phyloP scores from a whole-genome alignment of 2,329 filamentous ascomycete species.

The Calonectria pseudoturangicola region DNA sequence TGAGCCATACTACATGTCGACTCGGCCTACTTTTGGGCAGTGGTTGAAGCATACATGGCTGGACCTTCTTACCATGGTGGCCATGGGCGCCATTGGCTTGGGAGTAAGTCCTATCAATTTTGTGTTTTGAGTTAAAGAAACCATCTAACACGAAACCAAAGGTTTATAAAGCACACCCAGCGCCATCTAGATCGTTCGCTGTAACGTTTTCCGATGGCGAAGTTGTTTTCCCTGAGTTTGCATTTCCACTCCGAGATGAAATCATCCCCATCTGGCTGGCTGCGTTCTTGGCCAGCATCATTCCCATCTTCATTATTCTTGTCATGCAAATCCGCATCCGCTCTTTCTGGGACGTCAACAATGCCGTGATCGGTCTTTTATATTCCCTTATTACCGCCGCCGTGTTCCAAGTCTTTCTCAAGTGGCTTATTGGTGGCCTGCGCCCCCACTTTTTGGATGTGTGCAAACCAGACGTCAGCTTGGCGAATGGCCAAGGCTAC shows the following conservation, averaged over 20 bases:
- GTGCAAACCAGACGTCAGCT: constrained; percentile 73
- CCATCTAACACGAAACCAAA: constrained; percentile 50
- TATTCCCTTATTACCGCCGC: constrained; percentile 82
- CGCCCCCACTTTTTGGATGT: constrained; percentile 83
- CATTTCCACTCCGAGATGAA: constrained; percentile 81
- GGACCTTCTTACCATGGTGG: constrained; percentile 80
- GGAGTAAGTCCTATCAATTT: constrained; percentile 68
- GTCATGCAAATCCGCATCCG: constrained; percentile 80
- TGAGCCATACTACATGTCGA: constrained; percentile 65
- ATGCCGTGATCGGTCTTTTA: constrained; percentile 80
- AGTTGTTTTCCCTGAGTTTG: constrained; percentile 81
- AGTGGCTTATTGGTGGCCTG: constrained; percentile 83
- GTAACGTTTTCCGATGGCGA: constrained; percentile 80
- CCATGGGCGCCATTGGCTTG: constrained; percentile 79
- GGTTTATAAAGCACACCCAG: constrained; percentile 79
- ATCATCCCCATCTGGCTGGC: constrained; percentile 83
- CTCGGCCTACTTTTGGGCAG: constrained; percentile 77
- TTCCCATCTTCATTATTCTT: constrained; percentile 80
- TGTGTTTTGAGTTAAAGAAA: too few species aligned
- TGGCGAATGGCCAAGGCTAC: constrained; percentile 59
- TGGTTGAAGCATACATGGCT: constrained; percentile 82
- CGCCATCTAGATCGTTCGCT: constrained; percentile 81
- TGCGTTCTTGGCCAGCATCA: constrained; percentile 77
- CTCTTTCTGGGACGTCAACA: constrained; percentile 83
- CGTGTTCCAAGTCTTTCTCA: constrained; percentile 86